phyloP scores from a whole-genome alignment of 1,284 basidiomycete genomes.

The Microbotryum intermedium region DNA sequence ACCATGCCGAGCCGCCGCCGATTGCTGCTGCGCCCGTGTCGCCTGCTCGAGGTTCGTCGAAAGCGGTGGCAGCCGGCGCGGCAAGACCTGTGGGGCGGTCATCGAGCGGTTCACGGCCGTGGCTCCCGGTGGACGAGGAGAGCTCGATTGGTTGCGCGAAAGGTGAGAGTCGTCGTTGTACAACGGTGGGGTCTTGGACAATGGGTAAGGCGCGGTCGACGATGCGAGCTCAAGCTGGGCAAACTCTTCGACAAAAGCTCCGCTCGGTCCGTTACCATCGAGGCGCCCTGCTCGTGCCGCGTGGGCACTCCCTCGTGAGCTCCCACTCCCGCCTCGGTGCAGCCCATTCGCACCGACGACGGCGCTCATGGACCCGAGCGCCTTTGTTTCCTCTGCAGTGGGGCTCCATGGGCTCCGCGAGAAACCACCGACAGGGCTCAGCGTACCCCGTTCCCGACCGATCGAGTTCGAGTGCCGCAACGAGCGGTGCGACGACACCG shows the following conservation, averaged over 20 bases:
- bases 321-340: slow-evolving; percentile 19
- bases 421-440: slow-evolving; percentile 18
- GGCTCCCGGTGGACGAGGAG: too few species aligned
- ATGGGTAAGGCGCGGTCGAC: neutral
- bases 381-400: slow-evolving; percentile 28
- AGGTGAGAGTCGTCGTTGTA: too few species aligned
- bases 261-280: neutral
- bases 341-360: slow-evolving; percentile 2
- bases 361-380: slow-evolving; percentile 11
- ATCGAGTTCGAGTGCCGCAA: slow-evolving; percentile 4
- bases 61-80: slow-evolving; percentile 22
- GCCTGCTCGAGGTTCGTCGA: slow-evolving; percentile 14
- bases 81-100: neutral
- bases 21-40: neutral
- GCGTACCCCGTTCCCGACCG: neutral
- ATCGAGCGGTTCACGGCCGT: neutral
- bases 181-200: too few species aligned
- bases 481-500: slow-evolving; percentile 12
- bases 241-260: neutral
- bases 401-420: slow-evolving; percentile 28
- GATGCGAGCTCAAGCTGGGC: neutral
- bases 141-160: too few species aligned
- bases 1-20: slow-evolving; percentile 29
- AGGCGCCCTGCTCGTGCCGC: too few species aligned
- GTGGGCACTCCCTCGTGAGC: slow-evolving; percentile 12